These are phyloP conservation scores for Solanum bulbocastanum DNA, from an alignment of 257 asterid species.

Conservation along the genomic window DNA sequence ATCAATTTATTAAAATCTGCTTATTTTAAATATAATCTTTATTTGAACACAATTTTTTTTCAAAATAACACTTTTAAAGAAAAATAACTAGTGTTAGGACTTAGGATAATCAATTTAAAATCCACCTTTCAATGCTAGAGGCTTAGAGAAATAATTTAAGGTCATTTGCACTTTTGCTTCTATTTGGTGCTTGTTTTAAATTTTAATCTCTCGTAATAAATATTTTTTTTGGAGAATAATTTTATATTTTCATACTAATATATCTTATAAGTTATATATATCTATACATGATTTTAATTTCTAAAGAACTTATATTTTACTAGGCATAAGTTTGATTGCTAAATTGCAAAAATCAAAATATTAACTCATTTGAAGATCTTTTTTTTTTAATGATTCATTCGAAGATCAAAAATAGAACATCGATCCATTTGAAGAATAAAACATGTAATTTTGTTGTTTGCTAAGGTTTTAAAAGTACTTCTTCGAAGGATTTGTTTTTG, in stretches of 20 bases:
- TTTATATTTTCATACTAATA: no score
- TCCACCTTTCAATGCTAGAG: neutral
- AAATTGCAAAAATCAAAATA: neutral
- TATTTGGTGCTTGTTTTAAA: neutral
- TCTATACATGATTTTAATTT: no score
- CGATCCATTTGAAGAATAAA: no score
- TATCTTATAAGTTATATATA: neutral
- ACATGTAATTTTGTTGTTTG: neutral
- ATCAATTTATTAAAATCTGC: no score
- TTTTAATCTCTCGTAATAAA: no score
- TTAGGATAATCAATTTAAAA: neutral
- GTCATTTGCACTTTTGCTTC: neutral
- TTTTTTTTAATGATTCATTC: no score
- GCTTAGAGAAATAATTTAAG: neutral
- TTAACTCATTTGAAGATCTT: neutral
- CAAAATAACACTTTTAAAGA: neutral
- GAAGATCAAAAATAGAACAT: neutral
- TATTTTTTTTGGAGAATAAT: no score
- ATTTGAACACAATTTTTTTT: neutral
- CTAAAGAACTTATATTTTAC: no score
- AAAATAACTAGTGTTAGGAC: neutral
- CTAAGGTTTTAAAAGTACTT: neutral
- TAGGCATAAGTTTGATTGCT: neutral
- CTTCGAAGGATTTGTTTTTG: neutral
- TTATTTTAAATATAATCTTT: no score